Evolutionary conservation across 495 filamentous ascomycete species (phyloP).

Genomic region (Podospora pseudocomata): DNA sequence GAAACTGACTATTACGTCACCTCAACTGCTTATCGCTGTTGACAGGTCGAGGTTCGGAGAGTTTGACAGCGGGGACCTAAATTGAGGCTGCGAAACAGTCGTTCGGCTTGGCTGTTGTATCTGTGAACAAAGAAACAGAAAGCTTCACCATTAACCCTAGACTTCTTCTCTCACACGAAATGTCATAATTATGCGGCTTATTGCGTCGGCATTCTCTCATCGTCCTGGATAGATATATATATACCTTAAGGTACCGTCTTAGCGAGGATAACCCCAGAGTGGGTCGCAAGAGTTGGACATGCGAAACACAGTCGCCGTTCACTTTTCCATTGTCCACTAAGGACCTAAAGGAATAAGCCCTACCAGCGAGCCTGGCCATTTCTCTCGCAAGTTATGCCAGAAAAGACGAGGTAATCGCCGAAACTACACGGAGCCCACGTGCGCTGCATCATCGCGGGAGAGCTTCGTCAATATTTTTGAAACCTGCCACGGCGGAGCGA

Average conservation of each 20-base stretch:
- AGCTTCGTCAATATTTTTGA: not conserved
- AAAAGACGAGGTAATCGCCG: not conserved
- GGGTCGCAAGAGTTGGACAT: not conserved
- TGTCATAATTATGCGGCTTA: not conserved
- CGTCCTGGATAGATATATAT: not conserved
- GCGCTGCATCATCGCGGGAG: not conserved
- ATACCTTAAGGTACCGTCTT: not conserved
- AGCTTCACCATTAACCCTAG: not conserved
- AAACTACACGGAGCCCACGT: not conserved
- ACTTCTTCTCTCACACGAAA: not conserved
- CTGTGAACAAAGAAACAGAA: not conserved
- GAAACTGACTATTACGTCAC: not conserved
- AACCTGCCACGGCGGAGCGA: not conserved
- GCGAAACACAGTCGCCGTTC: not conserved
- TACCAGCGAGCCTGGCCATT: not conserved
- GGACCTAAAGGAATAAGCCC: not conserved
- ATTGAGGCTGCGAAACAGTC: not conserved
- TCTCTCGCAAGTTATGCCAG: not conserved
- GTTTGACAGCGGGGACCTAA: not conserved
- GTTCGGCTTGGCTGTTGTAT: not conserved
- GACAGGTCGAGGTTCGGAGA: not conserved
- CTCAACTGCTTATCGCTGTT: not conserved
- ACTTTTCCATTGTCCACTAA: not conserved
- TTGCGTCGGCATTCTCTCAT: not conserved
- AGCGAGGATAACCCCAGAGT: not conserved